phyloP scores from a whole-genome alignment of 495 filamentous ascomycete genomes.

The Xylaria acuta region DNA sequence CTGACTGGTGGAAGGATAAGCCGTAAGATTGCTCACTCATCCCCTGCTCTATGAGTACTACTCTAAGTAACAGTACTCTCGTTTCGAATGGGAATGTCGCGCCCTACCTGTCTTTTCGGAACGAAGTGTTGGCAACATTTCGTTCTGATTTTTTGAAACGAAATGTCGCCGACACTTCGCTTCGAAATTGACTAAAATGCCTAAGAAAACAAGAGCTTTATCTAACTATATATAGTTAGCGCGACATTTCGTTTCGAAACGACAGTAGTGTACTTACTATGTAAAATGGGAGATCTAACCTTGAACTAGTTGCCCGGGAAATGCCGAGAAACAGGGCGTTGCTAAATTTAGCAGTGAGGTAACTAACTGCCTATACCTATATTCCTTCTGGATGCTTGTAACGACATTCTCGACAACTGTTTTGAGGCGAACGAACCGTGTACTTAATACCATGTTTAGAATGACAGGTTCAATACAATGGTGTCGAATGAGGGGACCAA shows the following conservation, averaged over 20 bases:
- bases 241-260: too few species aligned
- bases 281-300: not conserved
- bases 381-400: not conserved
- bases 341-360: not conserved
- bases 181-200: too few species aligned
- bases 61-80: too few species aligned
- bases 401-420: not conserved
- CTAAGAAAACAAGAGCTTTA: too few species aligned
- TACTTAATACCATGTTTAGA: not conserved
- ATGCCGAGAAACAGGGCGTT: not conserved
- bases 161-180: too few species aligned
- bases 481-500: not conserved
- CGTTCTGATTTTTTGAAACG: too few species aligned
- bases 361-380: not conserved
- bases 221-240: too few species aligned
- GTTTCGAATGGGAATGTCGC: too few species aligned
- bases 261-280: too few species aligned
- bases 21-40: not conserved
- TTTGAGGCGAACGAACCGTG: not conserved
- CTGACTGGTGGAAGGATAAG: not conserved
- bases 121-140: too few species aligned
- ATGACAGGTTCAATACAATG: not conserved
- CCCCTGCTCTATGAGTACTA: not conserved
- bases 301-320: not conserved
- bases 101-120: too few species aligned